Evolutionary conservation across 768 basidiomycete species (phyloP), one percentile per base, ranked within the genome.

Genomic region (Mycena crocata): DNA sequence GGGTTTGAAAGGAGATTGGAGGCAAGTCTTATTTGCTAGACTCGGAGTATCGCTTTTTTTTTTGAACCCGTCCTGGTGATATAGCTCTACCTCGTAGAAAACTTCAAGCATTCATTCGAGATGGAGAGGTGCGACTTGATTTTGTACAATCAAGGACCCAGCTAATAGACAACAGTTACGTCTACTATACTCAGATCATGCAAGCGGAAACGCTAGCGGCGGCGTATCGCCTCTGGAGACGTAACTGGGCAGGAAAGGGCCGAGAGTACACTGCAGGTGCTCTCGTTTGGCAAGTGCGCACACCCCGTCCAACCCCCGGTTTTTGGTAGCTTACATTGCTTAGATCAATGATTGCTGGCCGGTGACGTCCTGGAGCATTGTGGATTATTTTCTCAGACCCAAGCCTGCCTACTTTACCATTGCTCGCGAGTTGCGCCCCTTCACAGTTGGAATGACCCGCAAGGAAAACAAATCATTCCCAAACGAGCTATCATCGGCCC

Each of bases 131-230:
- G 57, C 28, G 60, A 48, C 39, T 44, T 49, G n/a, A n/a, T 55
- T 55, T 56, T 37, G n/a, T 21, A 14, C 55, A 19, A 13, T 30
- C 57, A 64, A 35, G 21, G 31, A 57, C 52, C 57, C 51, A 64
- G 68, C 50, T 68, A 35, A 70, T 57, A 26, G 44, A 12, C 30
- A 31, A 49, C 69, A 94, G 93, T 77, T 98, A 96, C 79, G 86
- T 94, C 17, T 98, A 95, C 79, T 95, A 93, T 73, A 97, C 97
- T 6, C 97, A 98, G 79, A 81, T 97, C 60, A 96, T 98, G 94
- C 97, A 99, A 79, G 93, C 96, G 5, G 96, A 98, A 78, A 90
- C 93, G 2, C 84, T 98, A 23, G 88, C 90, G 2, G 88, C 93
- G 24, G 97, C 97, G 0, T 98, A 94, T 77, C 89, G 93, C 23